Evolutionary conservation across 2,329 filamentous ascomycete species (phyloP).

Genomic region (Talaromyces sp.): DNA sequence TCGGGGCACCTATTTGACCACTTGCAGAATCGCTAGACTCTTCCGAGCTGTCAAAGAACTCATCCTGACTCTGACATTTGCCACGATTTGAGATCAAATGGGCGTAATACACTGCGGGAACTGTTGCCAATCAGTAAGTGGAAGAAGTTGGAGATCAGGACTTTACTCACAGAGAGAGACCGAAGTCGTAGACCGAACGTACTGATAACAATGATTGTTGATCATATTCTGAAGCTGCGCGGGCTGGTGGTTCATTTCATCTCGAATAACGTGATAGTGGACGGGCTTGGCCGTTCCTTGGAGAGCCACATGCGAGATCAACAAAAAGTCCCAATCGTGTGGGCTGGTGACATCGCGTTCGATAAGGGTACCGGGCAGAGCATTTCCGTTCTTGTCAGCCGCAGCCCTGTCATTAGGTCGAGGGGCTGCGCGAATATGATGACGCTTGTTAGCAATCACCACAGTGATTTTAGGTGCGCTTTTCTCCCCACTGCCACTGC

Average conservation of each 20-base stretch:
- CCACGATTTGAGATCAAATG: conserved; percentile 82
- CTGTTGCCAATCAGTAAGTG: conserved; percentile 23
- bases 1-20: background rate
- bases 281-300: conserved; percentile 92
- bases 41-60: conserved; percentile 21
- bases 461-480: conserved; percentile 70
- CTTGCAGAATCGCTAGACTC: conserved; percentile 20
- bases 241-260: conserved; percentile 67
- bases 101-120: conserved; percentile 91
- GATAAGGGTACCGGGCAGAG: conserved; percentile 79
- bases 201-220: conserved; percentile 93
- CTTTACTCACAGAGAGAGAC: conserved; percentile 64
- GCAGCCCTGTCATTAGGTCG: conserved; percentile 46
- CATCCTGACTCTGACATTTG: conserved; percentile 38
- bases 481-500: conserved; percentile 32
- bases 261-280: conserved; percentile 83
- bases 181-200: conserved; percentile 84
- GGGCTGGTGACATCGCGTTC: conserved; percentile 89
- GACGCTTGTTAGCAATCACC: conserved; percentile 85
- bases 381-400: conserved; percentile 73
- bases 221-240: conserved; percentile 80
- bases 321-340: conserved; percentile 83
- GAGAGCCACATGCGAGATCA: conserved; percentile 71
- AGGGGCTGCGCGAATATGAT: conserved; percentile 92
- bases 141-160: background rate